Evolutionary conservation across 495 filamentous ascomycete species (phyloP).

Genomic region (Patellaria atrata): DNA sequence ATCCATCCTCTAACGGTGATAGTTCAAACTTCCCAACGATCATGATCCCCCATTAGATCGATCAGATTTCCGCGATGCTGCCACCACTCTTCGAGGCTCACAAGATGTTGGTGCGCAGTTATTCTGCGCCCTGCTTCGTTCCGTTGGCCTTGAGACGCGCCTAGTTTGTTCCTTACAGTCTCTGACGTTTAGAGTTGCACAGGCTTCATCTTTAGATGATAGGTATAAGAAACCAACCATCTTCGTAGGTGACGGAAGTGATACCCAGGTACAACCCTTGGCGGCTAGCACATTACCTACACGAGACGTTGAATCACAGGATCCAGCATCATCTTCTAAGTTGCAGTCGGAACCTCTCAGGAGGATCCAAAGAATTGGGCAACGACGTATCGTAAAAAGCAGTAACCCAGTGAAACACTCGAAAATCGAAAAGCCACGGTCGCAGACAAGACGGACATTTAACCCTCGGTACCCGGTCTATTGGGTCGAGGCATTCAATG

Average conservation of each 20-base stretch:
- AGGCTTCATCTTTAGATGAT: conserved; percentile 30
- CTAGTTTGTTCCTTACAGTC: conserved; percentile 87
- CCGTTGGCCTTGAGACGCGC: conserved; percentile 63
- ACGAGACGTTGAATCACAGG: no score
- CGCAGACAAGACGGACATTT: conserved; percentile 29
- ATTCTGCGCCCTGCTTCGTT: conserved; percentile 73
- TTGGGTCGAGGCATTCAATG: conserved; percentile 87
- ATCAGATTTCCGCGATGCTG: conserved; percentile 55
- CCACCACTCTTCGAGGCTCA: conserved; percentile 53
- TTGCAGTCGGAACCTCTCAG: no score
- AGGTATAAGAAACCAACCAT: no score
- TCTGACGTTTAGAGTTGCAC: conserved; percentile 52
- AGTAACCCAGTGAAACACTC: no score
- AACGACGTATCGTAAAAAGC: no score
- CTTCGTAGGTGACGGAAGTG: no score
- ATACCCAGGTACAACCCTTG: no score
- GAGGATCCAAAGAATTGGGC: no score
- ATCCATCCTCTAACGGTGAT: background rate
- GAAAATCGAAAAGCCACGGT: conserved; percentile 35
- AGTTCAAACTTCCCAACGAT: conserved; percentile 42
- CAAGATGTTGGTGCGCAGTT: conserved; percentile 82
- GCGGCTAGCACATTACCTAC: no score
- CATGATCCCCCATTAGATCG: conserved; percentile 38
- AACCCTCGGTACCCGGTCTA: conserved; percentile 69
- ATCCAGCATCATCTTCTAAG: no score